A percentile compares a stretch with the other conserved stretches of the same genome.
Conservation (phyloP, 1,284 basidiomycete genomes). For the Cutaneotrichosporon sp. region DNA sequence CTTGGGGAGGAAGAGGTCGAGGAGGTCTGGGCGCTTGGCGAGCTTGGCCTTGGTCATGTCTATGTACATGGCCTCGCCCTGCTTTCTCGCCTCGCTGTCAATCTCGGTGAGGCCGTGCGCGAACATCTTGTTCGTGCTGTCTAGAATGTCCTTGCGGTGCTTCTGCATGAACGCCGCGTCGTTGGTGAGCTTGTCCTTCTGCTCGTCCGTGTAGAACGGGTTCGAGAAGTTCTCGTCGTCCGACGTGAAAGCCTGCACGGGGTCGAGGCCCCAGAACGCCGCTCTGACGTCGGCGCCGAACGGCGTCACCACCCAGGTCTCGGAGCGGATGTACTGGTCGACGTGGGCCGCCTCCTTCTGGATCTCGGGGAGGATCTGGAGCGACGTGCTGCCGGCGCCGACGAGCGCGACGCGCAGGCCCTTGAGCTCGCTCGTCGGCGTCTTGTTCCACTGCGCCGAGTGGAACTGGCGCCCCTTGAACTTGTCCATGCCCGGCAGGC, state of each 20-base stretch:
- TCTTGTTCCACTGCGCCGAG: slow-evolving; percentile 29
- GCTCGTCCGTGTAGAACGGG: slow-evolving; percentile 34
- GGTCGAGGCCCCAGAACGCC: slow-evolving; percentile 28
- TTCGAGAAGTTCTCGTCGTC: slow-evolving; percentile 31
- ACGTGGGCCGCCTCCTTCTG: slow-evolving; percentile 28
- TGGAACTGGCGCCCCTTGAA: slow-evolving; percentile 35
- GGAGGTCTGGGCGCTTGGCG: slow-evolving; percentile 23
- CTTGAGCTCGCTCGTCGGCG: slow-evolving; percentile 21
- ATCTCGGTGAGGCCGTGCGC: slow-evolving; percentile 7
- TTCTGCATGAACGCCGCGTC: slow-evolving; percentile 24
- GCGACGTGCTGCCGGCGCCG: slow-evolving; percentile 23
- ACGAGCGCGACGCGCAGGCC: slow-evolving; percentile 22
- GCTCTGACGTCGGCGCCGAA: slow-evolving; percentile 19
- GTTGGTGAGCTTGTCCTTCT: slow-evolving; percentile 22
- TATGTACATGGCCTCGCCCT: slow-evolving; percentile 16
- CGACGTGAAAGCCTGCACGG: slow-evolving; percentile 22
- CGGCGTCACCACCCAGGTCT: slow-evolving; percentile 19
- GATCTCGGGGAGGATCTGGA: slow-evolving; percentile 32
- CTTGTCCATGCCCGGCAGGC: slow-evolving; percentile 28
- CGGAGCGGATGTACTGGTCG: slow-evolving; percentile 30
- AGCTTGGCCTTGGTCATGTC: slow-evolving; percentile 29
- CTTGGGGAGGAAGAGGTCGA: slow-evolving; percentile 30
- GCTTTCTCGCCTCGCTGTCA: slow-evolving; percentile 14
- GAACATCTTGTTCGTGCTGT: slow-evolving; percentile 32
- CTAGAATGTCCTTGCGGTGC: slow-evolving; percentile 37